Evolutionary conservation across 148 eudicot genomes (phyloP).

Genomic region (Talinum fruticosum): DNA sequence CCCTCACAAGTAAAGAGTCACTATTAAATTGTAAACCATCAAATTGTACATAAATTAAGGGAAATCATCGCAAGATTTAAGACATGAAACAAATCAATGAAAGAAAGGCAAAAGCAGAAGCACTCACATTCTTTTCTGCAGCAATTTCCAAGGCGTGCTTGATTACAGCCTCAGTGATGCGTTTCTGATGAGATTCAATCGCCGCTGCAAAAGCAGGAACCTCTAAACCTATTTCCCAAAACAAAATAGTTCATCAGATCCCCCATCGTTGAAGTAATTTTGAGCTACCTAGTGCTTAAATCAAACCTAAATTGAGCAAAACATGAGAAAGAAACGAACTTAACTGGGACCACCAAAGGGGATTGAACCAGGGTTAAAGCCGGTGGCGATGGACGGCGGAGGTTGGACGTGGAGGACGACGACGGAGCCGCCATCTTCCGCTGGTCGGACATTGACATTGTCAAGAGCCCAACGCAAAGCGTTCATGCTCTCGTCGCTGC

Average conservation of each 20-base stretch:
- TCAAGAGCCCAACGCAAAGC: slow-evolving; percentile 69
- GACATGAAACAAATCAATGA: background rate
- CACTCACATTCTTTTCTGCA: slow-evolving; percentile 54
- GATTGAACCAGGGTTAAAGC: slow-evolving; percentile 70
- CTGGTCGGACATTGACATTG: slow-evolving; percentile 50
- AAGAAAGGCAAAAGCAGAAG: background rate
- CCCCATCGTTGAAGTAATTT: background rate
- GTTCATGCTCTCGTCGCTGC: slow-evolving; percentile 88
- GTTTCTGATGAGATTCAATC: slow-evolving; percentile 66
- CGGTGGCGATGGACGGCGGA: slow-evolving; percentile 68
- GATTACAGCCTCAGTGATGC: slow-evolving; percentile 60
- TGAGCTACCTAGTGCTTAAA: background rate
- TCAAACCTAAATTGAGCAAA: background rate
- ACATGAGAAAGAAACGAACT: background rate
- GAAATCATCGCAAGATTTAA: background rate
- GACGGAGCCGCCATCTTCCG: slow-evolving; percentile 42
- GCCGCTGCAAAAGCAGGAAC: slow-evolving; percentile 84
- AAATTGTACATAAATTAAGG: background rate
- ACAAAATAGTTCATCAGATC: background rate
- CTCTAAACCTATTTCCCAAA: slow-evolving; percentile 38
- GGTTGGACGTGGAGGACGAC: slow-evolving; percentile 67
- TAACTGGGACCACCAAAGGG: slow-evolving; percentile 94
- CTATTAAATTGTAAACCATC: background rate
- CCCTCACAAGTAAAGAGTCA: background rate
- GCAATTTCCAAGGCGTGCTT: slow-evolving; percentile 56